Conservation (phyloP, 2,329 filamentous ascomycete genomes). For the Exophiala alcalophila region DNA sequence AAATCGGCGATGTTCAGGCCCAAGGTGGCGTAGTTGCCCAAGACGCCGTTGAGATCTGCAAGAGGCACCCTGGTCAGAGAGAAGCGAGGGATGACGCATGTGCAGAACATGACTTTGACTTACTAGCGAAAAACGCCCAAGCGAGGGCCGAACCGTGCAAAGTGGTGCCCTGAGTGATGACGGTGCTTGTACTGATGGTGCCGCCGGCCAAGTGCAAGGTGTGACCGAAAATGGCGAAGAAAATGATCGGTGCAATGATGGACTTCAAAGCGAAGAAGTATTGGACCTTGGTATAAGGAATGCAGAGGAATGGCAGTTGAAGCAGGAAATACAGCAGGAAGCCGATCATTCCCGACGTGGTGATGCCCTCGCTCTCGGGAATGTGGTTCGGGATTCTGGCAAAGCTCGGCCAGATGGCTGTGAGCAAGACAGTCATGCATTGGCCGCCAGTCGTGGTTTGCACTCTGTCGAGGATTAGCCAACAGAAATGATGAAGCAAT, state of each 20-base stretch:
- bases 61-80: constrained; percentile 11
- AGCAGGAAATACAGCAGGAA: constrained; percentile 46
- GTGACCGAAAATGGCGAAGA: constrained; percentile 24
- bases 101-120: constrained; percentile 8
- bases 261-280: constrained; percentile 28
- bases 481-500: constrained; percentile 51
- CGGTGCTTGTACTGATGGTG: constrained; percentile 25
- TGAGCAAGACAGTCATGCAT: constrained; percentile 27
- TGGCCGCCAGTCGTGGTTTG: constrained; percentile 28
- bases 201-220: constrained; percentile 26
- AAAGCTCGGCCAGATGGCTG: constrained; percentile 50
- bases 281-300: constrained; percentile 31
- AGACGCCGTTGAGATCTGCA: constrained; percentile 27
- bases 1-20: constrained; percentile 29
- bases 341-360: constrained; percentile 45
- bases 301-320: constrained; percentile 46
- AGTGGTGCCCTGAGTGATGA: constrained; percentile 22
- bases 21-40: constrained; percentile 28
- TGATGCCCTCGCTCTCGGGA: constrained; percentile 44
- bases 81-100: neutral
- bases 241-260: constrained; percentile 27
- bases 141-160: constrained; percentile 21
- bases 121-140: constrained; percentile 27
- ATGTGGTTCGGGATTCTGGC: constrained; percentile 43
- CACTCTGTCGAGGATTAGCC: constrained; percentile 17